phyloP scores from a whole-genome alignment of 768 basidiomycete genomes.

The Suillus hirtellus region DNA sequence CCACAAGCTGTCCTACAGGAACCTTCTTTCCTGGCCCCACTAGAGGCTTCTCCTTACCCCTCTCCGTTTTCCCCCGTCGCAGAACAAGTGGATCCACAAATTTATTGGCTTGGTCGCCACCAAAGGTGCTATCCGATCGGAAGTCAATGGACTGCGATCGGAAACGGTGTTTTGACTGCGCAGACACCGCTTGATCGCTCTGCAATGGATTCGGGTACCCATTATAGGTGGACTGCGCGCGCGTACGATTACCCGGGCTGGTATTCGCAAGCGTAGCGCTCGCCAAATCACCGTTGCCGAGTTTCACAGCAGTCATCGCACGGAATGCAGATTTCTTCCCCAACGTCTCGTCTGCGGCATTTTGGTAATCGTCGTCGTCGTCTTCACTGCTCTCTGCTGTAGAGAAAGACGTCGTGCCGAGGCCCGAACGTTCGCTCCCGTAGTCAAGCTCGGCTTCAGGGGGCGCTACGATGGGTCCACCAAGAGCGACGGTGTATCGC shows the following conservation, averaged over 20 bases:
- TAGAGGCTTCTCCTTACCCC: constrained; percentile 38
- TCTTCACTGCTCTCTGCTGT: constrained; percentile 38
- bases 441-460: constrained; percentile 30
- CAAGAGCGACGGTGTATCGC: constrained; percentile 83
- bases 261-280: constrained; percentile 17
- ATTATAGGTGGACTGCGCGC: constrained; percentile 64
- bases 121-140: constrained; percentile 21
- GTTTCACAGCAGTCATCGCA: constrained; percentile 35
- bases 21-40: constrained; percentile 54
- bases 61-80: constrained; percentile 54
- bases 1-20: constrained; percentile 74
- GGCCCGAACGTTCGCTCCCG: constrained; percentile 29
- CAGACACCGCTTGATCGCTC: constrained; percentile 26
- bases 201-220: constrained; percentile 27
- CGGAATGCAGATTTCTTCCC: constrained; percentile 48
- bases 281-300: constrained; percentile 29
- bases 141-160: constrained; percentile 43
- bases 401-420: constrained; percentile 44
- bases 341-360: constrained; percentile 49
- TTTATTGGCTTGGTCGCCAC: constrained; percentile 30
- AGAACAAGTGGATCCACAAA: constrained; percentile 80
- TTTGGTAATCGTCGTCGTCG: constrained; percentile 30
- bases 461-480: constrained; percentile 60
- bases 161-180: constrained; percentile 25
- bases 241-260: constrained; percentile 34